Base-by-base conservation (phyloP, 2,329 filamentous ascomycete species). In the Stagonosporopsis rhizophila region DNA sequence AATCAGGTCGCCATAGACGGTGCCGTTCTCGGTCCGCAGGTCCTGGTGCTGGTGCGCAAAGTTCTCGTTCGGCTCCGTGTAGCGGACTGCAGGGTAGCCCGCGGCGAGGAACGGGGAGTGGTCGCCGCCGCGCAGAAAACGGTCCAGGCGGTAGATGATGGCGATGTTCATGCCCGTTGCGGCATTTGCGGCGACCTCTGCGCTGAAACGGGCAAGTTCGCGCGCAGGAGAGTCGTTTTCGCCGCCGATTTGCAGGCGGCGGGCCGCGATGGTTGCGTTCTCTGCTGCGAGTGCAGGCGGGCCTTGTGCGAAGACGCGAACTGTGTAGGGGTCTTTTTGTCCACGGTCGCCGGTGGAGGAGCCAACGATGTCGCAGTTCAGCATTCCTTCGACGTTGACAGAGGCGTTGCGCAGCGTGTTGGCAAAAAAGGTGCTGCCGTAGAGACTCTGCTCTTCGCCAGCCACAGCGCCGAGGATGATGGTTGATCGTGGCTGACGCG, bases 21-120 rank as follows among this genome's bases (percentile, higher is more conserved):
- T 79, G 1, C 81, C 82, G 44, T 82, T 78, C 44, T 79, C 75
- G 12, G 81, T 75, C 1, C 82, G 76, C 0, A 81, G 62, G 56
- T 86, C 78, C 70, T 86, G 84, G 61, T 86, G 83, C 70, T 86
- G 83, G 65, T 86, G 84, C 4, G 71, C 75, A 66, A 81, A 86
- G 65, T 86, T 76, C 72, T 87, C 84, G 50, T 81, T 78, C 0
- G 84, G 82, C 72, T 87, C 84, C 0, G 83, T 85, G 76, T 84
- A 85, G 2, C 84, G 78, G 14, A 81, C 78, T 0, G 81, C 82
- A 4, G 83, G 75, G 62, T 82, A 86, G 3, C 84, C 84, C n/a
- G 79, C 78, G 39, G 80, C 72, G 12, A 87, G 79, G 67, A 86
- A 86, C 0, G 81, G 77, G 4, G 77, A 72, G 68, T 87, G 84